phyloP scores from a whole-genome alignment of 305 asterid species.

The Fraxinus sp. region DNA sequence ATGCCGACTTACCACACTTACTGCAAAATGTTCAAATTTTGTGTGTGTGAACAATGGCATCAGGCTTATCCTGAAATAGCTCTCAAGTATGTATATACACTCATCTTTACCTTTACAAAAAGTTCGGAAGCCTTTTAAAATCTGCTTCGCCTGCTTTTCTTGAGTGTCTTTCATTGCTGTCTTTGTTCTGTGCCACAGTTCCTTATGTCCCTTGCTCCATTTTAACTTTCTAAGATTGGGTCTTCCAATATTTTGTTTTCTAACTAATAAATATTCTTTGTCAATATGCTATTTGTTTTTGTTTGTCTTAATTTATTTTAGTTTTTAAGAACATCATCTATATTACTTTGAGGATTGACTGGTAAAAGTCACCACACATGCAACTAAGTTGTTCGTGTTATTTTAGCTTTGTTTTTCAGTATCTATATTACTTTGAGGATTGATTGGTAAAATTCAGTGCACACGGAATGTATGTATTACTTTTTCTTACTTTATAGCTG shows the following conservation, averaged over 20 bases:
- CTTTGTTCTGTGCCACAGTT: not conserved
- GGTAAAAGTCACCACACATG: not conserved
- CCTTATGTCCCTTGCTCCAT: not conserved
- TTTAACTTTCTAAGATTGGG: not conserved
- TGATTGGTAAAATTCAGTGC: not conserved
- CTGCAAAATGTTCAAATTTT: not conserved
- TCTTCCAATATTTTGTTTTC: not conserved
- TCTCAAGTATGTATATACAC: not conserved
- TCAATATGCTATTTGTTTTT: not conserved
- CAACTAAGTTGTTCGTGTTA: not conserved
- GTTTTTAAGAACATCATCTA: not conserved
- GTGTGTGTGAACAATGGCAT: not conserved
- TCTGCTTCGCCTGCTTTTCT: not conserved
- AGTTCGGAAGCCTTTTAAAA: not conserved
- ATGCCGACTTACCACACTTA: no score
- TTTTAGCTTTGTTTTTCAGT: not conserved
- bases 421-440: not conserved
- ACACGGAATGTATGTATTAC: not conserved
- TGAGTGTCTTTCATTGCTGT: not conserved
- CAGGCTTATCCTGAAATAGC: not conserved
- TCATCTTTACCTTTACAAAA: not conserved
- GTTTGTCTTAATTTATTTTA: not conserved
- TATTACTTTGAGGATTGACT: not conserved
- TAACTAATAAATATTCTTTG: not conserved
- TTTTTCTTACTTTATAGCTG: constrained; percentile 11